Conservation (phyloP, 192 early-diverging fungal species). For the Entomortierella parvispora region DNA sequence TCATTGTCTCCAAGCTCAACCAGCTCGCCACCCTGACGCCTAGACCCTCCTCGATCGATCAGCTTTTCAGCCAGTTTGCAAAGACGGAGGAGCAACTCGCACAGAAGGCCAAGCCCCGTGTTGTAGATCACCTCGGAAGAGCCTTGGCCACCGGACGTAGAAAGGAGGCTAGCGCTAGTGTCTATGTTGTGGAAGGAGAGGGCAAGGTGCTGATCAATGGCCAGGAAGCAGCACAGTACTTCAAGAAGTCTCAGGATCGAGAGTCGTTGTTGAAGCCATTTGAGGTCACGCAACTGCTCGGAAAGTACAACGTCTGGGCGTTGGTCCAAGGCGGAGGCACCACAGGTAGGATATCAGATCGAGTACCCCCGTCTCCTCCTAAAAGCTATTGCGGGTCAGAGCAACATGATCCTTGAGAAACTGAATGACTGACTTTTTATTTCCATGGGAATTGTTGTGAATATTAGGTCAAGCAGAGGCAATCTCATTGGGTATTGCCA, state of each 20-base stretch:
- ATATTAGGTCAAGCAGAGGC: slow-evolving; percentile 83
- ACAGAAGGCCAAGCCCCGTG: slow-evolving; percentile 51
- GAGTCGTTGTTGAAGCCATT: slow-evolving; percentile 81
- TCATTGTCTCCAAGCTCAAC: slow-evolving; percentile 60
- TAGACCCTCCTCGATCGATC: slow-evolving; percentile 44
- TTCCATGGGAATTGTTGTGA: not conserved
- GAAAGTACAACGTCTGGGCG: slow-evolving; percentile 88
- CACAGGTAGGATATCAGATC: slow-evolving; percentile 58
- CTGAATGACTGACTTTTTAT: not conserved
- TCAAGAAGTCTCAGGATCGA: slow-evolving; percentile 71
- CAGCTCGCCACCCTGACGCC: slow-evolving; percentile 52
- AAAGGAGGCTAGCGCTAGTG: slow-evolving; percentile 82
- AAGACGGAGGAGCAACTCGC: slow-evolving; percentile 47
- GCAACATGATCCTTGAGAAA: not conserved
- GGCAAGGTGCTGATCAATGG: slow-evolving; percentile 86
- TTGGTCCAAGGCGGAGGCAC: slow-evolving; percentile 83
- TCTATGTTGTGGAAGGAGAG: slow-evolving; percentile 77
- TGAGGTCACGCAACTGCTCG: slow-evolving; percentile 68
- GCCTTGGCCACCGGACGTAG: slow-evolving; percentile 80
- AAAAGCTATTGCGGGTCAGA: too few relatives aligned
- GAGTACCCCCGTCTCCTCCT: too few relatives aligned
- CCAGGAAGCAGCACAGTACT: slow-evolving; percentile 75
- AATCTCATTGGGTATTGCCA: slow-evolving; percentile 81
- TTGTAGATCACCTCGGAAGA: slow-evolving; percentile 76
- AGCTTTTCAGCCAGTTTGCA: slow-evolving; percentile 36